phyloP scores from a whole-genome alignment of 371 early-diverging fungal genomes.

The Rhizomucor pusillus region DNA sequence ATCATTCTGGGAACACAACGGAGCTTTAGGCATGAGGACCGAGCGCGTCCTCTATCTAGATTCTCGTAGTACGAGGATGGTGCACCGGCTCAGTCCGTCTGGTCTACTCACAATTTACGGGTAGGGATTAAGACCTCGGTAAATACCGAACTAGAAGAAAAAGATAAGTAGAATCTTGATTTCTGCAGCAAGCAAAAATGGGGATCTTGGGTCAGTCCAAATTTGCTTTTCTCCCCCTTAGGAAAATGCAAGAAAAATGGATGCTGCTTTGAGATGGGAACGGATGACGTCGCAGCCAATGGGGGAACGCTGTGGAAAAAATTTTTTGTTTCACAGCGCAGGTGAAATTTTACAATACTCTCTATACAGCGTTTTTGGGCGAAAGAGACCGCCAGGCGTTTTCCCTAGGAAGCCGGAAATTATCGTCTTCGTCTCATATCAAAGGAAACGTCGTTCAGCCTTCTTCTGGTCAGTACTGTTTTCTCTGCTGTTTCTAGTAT shows the following conservation, averaged over 20 bases:
- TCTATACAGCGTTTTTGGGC: not conserved
- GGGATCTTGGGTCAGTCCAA: no score
- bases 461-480: slow-evolving; percentile 14
- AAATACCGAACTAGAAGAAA: no score
- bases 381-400: not conserved
- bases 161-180: no score
- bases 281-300: not conserved
- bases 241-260: slow-evolving; percentile 1
- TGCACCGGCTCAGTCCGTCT: no score
- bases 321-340: not conserved
- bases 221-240: not conserved
- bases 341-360: slow-evolving; percentile 4
- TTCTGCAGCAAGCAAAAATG: no score
- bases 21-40: no score
- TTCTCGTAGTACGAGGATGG: no score
- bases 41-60: no score
- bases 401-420: not conserved
- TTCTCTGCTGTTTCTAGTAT: slow-evolving; percentile 3
- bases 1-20: no score
- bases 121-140: no score
- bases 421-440: not conserved
- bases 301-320: not conserved
- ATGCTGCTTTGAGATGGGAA: not conserved
- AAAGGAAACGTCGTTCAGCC: slow-evolving; percentile 1
- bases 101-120: no score